These are phyloP conservation scores for Lachancea sp. DNA, from an alignment of 805 yeast species.

Conservation along the genomic window DNA sequence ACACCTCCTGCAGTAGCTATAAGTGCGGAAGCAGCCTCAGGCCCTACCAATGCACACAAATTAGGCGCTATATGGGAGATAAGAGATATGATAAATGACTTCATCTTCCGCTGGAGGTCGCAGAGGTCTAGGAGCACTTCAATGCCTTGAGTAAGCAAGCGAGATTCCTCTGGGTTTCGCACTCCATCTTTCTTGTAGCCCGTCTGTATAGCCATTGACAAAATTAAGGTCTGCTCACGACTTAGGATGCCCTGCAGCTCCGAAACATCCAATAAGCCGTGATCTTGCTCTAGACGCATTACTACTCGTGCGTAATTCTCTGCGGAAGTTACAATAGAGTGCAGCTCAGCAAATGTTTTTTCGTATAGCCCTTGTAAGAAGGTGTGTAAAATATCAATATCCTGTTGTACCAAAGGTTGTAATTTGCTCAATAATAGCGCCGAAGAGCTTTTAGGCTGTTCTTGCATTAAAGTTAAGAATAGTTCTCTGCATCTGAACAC, in stretches of 20 bases:
- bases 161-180: slow-evolving; percentile 33
- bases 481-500: neutral
- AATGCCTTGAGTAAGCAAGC: slow-evolving; percentile 35
- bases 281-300: slow-evolving; percentile 42
- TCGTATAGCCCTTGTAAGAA: slow-evolving; percentile 49
- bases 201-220: slow-evolving; percentile 67
- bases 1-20: slow-evolving; percentile 66
- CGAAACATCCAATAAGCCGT: slow-evolving; percentile 28
- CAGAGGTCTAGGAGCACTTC: slow-evolving; percentile 42
- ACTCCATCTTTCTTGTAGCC: slow-evolving; percentile 30
- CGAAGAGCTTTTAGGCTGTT: slow-evolving; percentile 39
- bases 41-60: slow-evolving; percentile 62
- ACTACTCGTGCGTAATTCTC: slow-evolving; percentile 54
- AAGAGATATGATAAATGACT: slow-evolving; percentile 49
- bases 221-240: slow-evolving; percentile 61
- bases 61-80: slow-evolving; percentile 72
- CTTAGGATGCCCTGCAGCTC: slow-evolving; percentile 41
- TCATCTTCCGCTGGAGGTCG: slow-evolving; percentile 38
- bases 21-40: slow-evolving; percentile 66
- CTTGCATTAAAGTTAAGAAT: slow-evolving; percentile 3
- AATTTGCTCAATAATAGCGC: slow-evolving; percentile 48
- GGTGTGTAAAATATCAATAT: slow-evolving; percentile 44
- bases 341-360: slow-evolving; percentile 66
- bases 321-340: slow-evolving; percentile 53
- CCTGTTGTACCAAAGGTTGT: slow-evolving; percentile 48